These are phyloP conservation scores for Eudorina sp. DNA, from an alignment of 139 green algal species.

Conservation along the genomic window DNA sequence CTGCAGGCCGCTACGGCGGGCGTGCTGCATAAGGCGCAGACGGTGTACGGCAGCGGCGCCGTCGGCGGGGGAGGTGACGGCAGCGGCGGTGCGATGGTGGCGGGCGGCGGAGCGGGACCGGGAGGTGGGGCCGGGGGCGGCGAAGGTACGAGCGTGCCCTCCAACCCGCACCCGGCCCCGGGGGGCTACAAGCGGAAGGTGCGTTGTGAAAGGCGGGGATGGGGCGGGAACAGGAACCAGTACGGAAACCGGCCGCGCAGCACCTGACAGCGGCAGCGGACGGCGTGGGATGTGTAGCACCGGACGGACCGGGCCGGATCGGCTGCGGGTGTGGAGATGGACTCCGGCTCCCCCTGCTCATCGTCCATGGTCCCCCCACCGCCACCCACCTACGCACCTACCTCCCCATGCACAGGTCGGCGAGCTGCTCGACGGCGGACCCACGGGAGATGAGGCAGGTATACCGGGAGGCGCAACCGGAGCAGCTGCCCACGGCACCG, in stretches of 20 bases:
- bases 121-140: background rate
- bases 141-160: background rate
- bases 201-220: no score
- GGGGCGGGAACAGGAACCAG: no score
- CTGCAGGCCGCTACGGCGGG: background rate
- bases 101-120: background rate
- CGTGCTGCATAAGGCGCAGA: background rate
- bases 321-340: no score
- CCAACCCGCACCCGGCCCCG: background rate
- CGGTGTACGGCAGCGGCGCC: background rate
- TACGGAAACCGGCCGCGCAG: no score
- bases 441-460: background rate
- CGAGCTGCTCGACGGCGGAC: background rate
- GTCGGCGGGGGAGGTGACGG: background rate
- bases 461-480: no score
- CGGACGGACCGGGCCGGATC: no score
- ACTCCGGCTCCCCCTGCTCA: no score
- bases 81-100: background rate
- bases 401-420: background rate
- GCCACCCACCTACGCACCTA: no score
- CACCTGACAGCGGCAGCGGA: no score
- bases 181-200: slow-evolving; percentile 30
- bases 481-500: background rate
- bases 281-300: no score
- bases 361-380: no score